Conservation (phyloP, 345 rosid species). For the Leavenworthia alabamica region DNA sequence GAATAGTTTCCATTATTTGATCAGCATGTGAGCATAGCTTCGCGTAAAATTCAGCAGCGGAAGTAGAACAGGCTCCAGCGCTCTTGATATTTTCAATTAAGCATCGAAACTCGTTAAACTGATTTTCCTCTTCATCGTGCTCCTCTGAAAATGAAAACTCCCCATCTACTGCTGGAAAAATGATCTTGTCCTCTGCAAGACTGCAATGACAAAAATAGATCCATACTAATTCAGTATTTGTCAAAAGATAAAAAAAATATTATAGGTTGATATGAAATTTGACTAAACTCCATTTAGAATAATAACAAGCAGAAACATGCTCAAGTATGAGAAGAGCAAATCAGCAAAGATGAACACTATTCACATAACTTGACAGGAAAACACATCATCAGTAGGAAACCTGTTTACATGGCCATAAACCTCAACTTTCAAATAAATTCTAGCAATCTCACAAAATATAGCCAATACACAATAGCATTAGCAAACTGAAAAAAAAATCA, state of each 20-base stretch:
- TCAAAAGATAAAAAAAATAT: not conserved
- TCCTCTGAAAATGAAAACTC: constrained; percentile 66
- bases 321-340: constrained; percentile 3
- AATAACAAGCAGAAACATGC: constrained; percentile 12
- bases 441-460: not conserved
- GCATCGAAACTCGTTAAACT: constrained; percentile 63
- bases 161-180: constrained; percentile 82
- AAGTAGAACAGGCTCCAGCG: constrained; percentile 65
- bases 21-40: constrained; percentile 80
- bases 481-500: not conserved
- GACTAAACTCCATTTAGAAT: not conserved
- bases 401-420: not conserved
- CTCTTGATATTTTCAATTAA: constrained; percentile 72
- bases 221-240: not conserved
- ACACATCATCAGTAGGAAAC: constrained; percentile 9
- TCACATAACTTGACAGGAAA: constrained; percentile 1
- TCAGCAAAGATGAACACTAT: constrained; percentile 10
- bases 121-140: constrained; percentile 82
- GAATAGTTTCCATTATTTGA: constrained; percentile 72
- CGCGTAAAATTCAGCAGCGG: constrained; percentile 62
- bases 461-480: not conserved
- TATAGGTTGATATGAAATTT: not conserved
- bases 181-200: constrained; percentile 85
- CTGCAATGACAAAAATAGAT: constrained; percentile 39
- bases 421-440: not conserved